phyloP scores from a whole-genome alignment of 2,329 filamentous ascomycete genomes.

The Colletotrichum sp. region DNA sequence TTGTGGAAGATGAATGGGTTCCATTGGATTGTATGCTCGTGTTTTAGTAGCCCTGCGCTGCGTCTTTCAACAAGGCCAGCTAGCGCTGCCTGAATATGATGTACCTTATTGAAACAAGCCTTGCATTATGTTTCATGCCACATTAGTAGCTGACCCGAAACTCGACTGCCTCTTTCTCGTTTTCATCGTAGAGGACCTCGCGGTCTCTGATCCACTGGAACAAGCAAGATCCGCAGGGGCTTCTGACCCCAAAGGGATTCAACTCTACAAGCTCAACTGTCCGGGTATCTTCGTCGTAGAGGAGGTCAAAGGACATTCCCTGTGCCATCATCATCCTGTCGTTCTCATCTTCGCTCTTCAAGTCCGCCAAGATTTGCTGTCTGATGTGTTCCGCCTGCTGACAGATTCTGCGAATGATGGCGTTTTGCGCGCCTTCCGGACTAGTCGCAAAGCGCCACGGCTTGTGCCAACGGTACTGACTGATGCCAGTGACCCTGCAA shows the following conservation, averaged over 20 bases:
- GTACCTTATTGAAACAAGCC: neutral
- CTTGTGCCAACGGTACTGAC: constrained; percentile 46
- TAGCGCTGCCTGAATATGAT: neutral
- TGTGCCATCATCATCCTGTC: constrained; percentile 19
- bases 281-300: constrained; percentile 33
- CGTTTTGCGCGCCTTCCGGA: neutral
- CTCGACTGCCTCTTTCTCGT: neutral
- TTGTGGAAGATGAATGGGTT: neutral
- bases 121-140: neutral
- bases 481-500: constrained; percentile 38
- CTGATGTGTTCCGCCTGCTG: neutral
- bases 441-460: constrained; percentile 30
- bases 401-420: neutral
- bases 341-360: neutral
- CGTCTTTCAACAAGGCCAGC: neutral
- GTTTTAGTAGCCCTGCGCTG: neutral
- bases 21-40: neutral
- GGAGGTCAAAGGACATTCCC: constrained; percentile 49
- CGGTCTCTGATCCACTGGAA: constrained; percentile 50
- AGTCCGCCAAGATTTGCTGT: neutral
- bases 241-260: constrained; percentile 49
- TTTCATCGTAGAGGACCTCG: constrained; percentile 37
- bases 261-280: constrained; percentile 44
- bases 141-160: neutral
- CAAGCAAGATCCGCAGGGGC: constrained; percentile 48